Percentiles rank a stretch among this genome's conserved stretches.
phyloP scores from a whole-genome alignment of 805 yeast genomes.

The Teunomyces kruisii region DNA sequence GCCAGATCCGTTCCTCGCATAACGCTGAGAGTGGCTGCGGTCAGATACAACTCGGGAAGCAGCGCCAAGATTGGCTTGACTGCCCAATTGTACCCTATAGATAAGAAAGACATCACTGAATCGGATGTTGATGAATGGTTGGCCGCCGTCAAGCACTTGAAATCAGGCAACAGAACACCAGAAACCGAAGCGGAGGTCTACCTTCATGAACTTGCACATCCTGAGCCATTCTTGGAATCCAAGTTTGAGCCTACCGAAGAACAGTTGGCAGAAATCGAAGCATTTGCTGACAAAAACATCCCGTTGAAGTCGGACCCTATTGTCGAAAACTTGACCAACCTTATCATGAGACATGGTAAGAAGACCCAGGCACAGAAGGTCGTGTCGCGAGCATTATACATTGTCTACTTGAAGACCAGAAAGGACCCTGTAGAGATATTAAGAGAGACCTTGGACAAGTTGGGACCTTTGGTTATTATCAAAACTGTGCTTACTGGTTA shows the following conservation, averaged over 20 bases:
- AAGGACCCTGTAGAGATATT: conserved; percentile 77
- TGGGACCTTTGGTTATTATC: conserved; percentile 82
- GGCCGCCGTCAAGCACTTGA: conserved; percentile 41
- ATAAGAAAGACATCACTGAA: conserved; percentile 38
- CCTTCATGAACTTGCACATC: conserved; percentile 37
- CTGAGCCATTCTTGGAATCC: conserved; percentile 33
- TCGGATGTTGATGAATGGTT: conserved; percentile 49
- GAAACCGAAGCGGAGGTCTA: conserved; percentile 38
- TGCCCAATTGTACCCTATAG: conserved; percentile 39
- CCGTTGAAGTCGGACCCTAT: conserved; percentile 70
- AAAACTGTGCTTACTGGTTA: conserved; percentile 79
- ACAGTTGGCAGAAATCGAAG: conserved; percentile 59
- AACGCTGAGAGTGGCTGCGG: background rate
- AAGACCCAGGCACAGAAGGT: conserved; percentile 75
- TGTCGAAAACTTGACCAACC: conserved; percentile 73
- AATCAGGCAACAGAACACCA: conserved; percentile 26
- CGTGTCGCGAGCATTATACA: conserved; percentile 74
- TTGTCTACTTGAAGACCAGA: conserved; percentile 70
- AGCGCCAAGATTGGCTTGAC: conserved; percentile 18
- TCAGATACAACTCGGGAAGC: conserved; percentile 12
- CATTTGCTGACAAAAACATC: conserved; percentile 49
- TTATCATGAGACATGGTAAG: conserved; percentile 91
- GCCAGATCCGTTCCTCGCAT: conserved; percentile 3
- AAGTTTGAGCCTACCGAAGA: conserved; percentile 59
- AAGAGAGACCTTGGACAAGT: conserved; percentile 69